Evolutionary conservation across 73 alveolate genomes (phyloP).

Genomic region (Paramecium bursaria): DNA sequence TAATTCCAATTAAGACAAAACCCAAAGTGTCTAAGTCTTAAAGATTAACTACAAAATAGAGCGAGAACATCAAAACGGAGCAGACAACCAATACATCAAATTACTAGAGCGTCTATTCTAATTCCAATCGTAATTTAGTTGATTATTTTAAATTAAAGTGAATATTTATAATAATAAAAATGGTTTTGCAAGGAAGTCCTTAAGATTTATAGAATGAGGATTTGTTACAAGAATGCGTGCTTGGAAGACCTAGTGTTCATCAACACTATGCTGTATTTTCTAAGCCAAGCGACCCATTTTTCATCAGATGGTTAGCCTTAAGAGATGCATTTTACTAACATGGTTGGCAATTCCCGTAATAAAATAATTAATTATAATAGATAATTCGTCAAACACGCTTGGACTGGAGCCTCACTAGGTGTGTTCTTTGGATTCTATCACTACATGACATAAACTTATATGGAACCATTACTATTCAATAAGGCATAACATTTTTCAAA

Average conservation of each 20-base stretch:
- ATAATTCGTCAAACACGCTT: conserved; percentile 11
- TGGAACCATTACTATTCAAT: conserved; percentile 6
- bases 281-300: conserved; percentile 15
- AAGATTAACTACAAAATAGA: no score
- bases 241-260: conserved; percentile 36
- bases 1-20: no score
- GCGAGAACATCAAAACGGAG: no score
- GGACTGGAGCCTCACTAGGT: conserved; percentile 28
- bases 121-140: no score
- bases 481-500: not conserved
- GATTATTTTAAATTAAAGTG: no score
- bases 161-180: no score
- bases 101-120: no score
- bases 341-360: conserved; percentile 43
- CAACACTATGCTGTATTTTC: conserved; percentile 7
- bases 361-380: not conserved
- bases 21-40: no score
- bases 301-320: conserved; percentile 49
- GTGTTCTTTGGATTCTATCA: not conserved
- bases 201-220: no score
- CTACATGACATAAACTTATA: not conserved
- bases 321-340: conserved; percentile 36
- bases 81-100: no score
- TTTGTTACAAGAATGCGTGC: no score
- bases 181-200: no score